A percentile compares a stretch with the other conserved stretches of the same genome.
phyloP scores from a whole-genome alignment of 257 asterid species.

The Solanum tarijense region DNA sequence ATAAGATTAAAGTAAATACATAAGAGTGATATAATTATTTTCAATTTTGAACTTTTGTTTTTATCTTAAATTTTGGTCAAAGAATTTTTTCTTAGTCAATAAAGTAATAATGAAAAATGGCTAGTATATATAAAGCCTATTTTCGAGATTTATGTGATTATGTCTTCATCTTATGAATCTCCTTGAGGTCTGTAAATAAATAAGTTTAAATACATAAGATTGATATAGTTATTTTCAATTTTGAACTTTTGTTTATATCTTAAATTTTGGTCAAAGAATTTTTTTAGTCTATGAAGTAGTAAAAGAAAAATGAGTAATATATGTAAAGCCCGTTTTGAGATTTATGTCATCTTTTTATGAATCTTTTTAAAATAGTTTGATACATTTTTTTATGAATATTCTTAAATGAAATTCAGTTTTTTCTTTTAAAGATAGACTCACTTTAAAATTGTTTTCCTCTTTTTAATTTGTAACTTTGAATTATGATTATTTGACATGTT shows the following conservation, averaged over 20 bases:
- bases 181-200: too few species aligned
- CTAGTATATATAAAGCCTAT: too few species aligned
- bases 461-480: neutral
- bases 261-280: neutral
- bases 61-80: neutral
- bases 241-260: neutral
- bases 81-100: too few species aligned
- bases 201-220: too few species aligned
- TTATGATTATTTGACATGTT: neutral
- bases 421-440: neutral
- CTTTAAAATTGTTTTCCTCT: neutral
- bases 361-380: too few species aligned
- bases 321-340: too few species aligned
- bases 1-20: neutral
- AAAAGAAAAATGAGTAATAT: neutral
- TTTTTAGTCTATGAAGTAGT: neutral
- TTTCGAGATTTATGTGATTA: too few species aligned
- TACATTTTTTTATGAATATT: neutral
- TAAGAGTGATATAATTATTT: neutral
- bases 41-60: neutral
- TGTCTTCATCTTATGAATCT: too few species aligned
- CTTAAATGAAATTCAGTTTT: neutral
- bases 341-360: too few species aligned
- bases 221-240: neutral
- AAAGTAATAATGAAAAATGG: too few species aligned